Percentiles rank a stretch among this genome's conserved stretches.
Conservation (phyloP, 768 basidiomycete genomes). For the Podaxis carcinomalis region DNA sequence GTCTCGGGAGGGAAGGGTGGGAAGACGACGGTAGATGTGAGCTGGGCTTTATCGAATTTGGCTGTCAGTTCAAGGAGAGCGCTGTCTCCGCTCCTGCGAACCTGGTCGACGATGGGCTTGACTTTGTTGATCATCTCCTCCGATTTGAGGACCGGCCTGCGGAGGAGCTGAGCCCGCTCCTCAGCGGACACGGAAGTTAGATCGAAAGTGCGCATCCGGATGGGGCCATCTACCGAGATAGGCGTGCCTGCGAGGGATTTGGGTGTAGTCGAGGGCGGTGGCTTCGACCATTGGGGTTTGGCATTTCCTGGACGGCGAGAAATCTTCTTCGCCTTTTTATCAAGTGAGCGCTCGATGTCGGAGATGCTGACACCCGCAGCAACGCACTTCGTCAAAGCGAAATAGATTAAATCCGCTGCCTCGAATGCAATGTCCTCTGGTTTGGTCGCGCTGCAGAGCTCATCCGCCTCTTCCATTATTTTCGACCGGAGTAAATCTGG, state of each 20-base stretch:
- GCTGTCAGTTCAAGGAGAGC: constrained; percentile 87
- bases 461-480: constrained; percentile 98
- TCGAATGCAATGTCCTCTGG: constrained; percentile 89
- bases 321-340: constrained; percentile 81
- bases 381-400: constrained; percentile 81
- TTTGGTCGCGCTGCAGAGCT: constrained; percentile 80
- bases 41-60: constrained; percentile 84
- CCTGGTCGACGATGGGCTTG: constrained; percentile 87
- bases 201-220: constrained; percentile 75
- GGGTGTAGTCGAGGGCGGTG: constrained; percentile 11
- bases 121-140: constrained; percentile 91
- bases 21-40: constrained; percentile 64
- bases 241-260: constrained; percentile 15
- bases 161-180: constrained; percentile 68
- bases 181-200: constrained; percentile 43
- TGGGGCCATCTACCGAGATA: constrained; percentile 36
- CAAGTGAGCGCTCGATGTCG: constrained; percentile 82
- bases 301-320: constrained; percentile 88
- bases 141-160: constrained; percentile 84
- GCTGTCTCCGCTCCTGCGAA: constrained; percentile 77
- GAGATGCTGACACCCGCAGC: constrained; percentile 75
- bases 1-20: constrained; percentile 74
- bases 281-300: constrained; percentile 70
- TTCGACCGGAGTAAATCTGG: constrained; percentile 81
- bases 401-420: constrained; percentile 93